Evolutionary conservation across 768 basidiomycete genomes (phyloP), one percentile per base, ranked within the genome.

Genomic region (Agrocybe chaxingu): DNA sequence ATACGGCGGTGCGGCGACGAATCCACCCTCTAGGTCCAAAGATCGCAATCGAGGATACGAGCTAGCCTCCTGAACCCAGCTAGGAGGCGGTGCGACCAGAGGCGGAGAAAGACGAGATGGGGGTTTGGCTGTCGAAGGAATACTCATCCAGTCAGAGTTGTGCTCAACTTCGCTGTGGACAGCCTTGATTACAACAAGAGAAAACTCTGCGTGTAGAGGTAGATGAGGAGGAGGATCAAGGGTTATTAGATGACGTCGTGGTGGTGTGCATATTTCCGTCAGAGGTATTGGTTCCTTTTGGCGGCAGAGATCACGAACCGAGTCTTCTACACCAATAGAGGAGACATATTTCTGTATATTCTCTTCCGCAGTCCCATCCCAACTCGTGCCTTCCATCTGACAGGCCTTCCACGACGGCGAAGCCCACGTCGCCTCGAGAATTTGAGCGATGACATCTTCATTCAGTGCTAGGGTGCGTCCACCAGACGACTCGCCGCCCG

Each of bases 151-250:
- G 5, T 47, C 48, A 6, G 68, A 62, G 12, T 66, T 64, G 31
- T 72, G 63, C 42, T 79, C 82, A 33, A 84, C 78, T 43, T 84
- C 80, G 31, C 79, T 79, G 31, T 95, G 63, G 19, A 82, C 79
- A 44, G 82, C 75, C 55, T 84, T 87, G 56, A 97, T 94, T 7
- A 92, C 92, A 4, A 65, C 68, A 41, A 97, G 76, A 64, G 96
- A 85, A 66, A 96, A 96, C 0, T 93, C 93, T 13, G 94, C 93
- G 52, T 79, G 85, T 8, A 73, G 66, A 2, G 90, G 87, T 11
- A 92, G 56, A 16, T 78, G 72, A 2, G 72, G 56, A 2, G 58
- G 68, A 62, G 16, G 58, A 42, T 24, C 24, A 24, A 24, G 24
- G 24, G 24, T 3, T 2, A 1, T 24, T 24, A 24, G 24, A 24